Base-by-base conservation (phyloP, 2,329 filamentous ascomycete genomes). In the Hortaea sp. region DNA sequence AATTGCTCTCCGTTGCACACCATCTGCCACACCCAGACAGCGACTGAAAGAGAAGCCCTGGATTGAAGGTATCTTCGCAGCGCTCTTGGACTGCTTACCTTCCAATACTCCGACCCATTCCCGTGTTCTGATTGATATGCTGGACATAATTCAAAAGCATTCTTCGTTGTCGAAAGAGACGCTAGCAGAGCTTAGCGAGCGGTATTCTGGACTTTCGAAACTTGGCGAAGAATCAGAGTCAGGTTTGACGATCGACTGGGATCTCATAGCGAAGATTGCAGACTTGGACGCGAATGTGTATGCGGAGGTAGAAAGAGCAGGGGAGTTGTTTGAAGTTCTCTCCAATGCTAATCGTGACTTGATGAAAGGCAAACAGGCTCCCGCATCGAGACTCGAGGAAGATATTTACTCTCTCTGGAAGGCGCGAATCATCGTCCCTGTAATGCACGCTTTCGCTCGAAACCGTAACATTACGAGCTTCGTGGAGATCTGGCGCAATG, bases 11-110 rank as follows among this genome's bases (percentile, higher is more conserved):
- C 64, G 67, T 32, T 66, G 62, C 29, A 65, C 64, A 5, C 62
- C 66, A 27, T 63, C 62, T 3, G 62, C 61, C 12, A 70, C 65
- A 3, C 64, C 66, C 6, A 67, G 64, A 45, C 62, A 64, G 46
- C 66, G 62, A 20, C 53, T 63, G 7, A 56, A 62, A 6, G 69
- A 72, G 49, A 59, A 57, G 35, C 64, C 69, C 4, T 74, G 71
- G 71, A 57, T 72, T 7, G 67, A 73, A 43, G 57, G 60, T 9
- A 55, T 67, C 6, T 67, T 72, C 41, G 46, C 57, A 5, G 59
- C 61, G 1, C 57, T 72, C 6, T 52, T 58, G 5, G 60, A 65
- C 42, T 68, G 64, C 41, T 13, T 48, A 54, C 37, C 37, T n/a
- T 39, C 13, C 20, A 13, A 39, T 27, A 13, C 13, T 10, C 10